phyloP scores from a whole-genome alignment of 129 eudicot species.

The Rutidosis leptorrhynchoides region DNA sequence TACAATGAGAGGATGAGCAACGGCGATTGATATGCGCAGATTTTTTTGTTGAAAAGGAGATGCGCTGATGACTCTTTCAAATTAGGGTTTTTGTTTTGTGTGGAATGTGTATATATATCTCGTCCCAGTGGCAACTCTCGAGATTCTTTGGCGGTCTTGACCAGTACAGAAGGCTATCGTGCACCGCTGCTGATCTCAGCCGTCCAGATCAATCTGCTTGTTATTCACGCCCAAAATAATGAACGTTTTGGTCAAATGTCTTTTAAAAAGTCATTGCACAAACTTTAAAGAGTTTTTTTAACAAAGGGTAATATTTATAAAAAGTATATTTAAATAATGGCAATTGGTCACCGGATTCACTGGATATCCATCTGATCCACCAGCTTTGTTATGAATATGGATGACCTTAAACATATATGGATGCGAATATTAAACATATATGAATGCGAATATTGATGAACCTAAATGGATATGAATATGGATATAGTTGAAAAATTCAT shows the following conservation, averaged over 20 bases:
- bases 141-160: conserved; percentile 32
- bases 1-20: conserved; percentile 13
- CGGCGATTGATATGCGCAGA: conserved; percentile 14
- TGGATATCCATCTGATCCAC: too few relatives aligned
- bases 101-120: conserved; percentile 10
- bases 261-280: neutral
- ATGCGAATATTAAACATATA: too few relatives aligned
- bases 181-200: conserved; percentile 15
- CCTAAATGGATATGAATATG: too few relatives aligned
- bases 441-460: too few relatives aligned
- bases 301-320: too few relatives aligned
- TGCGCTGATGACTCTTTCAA: conserved; percentile 12
- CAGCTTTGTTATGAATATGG: too few relatives aligned
- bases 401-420: too few relatives aligned
- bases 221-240: neutral
- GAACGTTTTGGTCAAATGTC: neutral
- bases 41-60: conserved; percentile 5
- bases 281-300: too few relatives aligned
- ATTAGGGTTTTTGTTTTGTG: conserved; percentile 32
- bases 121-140: conserved; percentile 23
- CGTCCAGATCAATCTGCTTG: conserved; percentile 7
- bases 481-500: too few relatives aligned
- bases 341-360: too few relatives aligned
- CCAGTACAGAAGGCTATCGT: conserved; percentile 22
- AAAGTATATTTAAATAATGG: too few relatives aligned